These are phyloP conservation scores for Teratosphaeria destructans DNA, from an alignment of 2,329 filamentous ascomycete genomes.

Conservation along the genomic window DNA sequence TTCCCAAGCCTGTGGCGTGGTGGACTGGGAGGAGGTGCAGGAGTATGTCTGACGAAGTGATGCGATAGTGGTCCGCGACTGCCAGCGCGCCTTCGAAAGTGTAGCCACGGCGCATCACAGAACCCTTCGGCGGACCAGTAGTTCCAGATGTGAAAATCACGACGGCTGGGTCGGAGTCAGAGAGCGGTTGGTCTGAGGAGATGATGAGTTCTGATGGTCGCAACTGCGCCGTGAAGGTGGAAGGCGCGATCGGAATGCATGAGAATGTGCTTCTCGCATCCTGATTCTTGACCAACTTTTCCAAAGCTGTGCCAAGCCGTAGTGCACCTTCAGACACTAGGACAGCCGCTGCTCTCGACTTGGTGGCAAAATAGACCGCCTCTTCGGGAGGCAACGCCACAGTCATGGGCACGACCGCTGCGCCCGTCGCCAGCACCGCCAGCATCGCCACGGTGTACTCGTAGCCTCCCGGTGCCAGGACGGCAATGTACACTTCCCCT, in stretches of 20 bases:
- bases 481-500: slow-evolving; percentile 34
- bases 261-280: slow-evolving; percentile 22
- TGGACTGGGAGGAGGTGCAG: slow-evolving; percentile 43
- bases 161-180: slow-evolving; percentile 31
- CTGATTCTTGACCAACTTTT: slow-evolving; percentile 19
- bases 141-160: slow-evolving; percentile 41
- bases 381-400: slow-evolving; percentile 34
- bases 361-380: slow-evolving; percentile 35
- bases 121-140: slow-evolving; percentile 36
- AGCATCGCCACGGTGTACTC: slow-evolving; percentile 40
- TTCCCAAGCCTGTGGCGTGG: slow-evolving; percentile 42
- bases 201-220: slow-evolving; percentile 27
- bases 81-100: slow-evolving; percentile 29
- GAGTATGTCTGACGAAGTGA: slow-evolving; percentile 31
- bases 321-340: slow-evolving; percentile 28
- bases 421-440: slow-evolving; percentile 37
- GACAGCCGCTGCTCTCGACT: slow-evolving; percentile 29
- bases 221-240: slow-evolving; percentile 21
- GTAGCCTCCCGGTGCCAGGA: slow-evolving; percentile 38
- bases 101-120: slow-evolving; percentile 34
- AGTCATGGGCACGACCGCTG: slow-evolving; percentile 37
- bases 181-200: slow-evolving; percentile 30
- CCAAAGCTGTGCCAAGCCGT: slow-evolving; percentile 18
- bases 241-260: slow-evolving; percentile 29
- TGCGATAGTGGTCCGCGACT: slow-evolving; percentile 31